A percentile compares a stretch with the other conserved stretches of the same genome.
phyloP scores from a whole-genome alignment of 2,329 filamentous ascomycete genomes.

The Sclerotinia glacialis region DNA sequence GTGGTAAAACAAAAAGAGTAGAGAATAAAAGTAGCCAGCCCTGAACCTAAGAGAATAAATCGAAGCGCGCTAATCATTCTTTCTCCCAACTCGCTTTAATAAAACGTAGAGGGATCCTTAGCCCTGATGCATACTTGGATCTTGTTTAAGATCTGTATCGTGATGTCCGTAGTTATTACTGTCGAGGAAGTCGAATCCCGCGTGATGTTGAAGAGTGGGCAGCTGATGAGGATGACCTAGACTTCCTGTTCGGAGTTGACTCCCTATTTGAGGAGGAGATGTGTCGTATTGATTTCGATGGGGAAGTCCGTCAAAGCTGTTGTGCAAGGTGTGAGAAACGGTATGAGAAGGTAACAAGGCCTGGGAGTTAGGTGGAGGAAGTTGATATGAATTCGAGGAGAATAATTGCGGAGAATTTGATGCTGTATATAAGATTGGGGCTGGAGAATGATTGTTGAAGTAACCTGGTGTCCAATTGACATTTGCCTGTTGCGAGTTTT shows the following conservation, averaged over 20 bases:
- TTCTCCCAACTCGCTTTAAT: neutral
- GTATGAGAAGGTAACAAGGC: neutral
- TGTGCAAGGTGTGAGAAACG: neutral
- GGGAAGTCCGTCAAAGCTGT: slow-evolving; percentile 13
- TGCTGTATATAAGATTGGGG: slow-evolving; percentile 27
- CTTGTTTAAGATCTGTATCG: slow-evolving; percentile 11
- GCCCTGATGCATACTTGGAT: slow-evolving; percentile 5
- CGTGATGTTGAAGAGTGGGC: slow-evolving; percentile 3
- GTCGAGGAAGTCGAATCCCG: slow-evolving; percentile 6
- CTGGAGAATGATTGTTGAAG: slow-evolving; percentile 25
- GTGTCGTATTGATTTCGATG: slow-evolving; percentile 11
- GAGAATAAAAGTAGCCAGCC: neutral
- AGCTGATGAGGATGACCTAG: slow-evolving; percentile 29
- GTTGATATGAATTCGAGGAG: slow-evolving; percentile 24
- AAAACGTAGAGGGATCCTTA: neutral
- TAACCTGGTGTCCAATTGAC: slow-evolving; percentile 15
- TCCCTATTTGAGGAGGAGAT: slow-evolving; percentile 21
- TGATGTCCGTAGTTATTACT: neutral
- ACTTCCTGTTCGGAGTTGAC: slow-evolving; percentile 28
- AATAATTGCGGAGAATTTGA: slow-evolving; percentile 22
- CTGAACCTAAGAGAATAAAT: neutral
- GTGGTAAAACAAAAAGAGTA: neutral
- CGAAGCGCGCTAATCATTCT: neutral
- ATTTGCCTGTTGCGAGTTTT: slow-evolving; percentile 21
- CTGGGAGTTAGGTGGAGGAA: slow-evolving; percentile 25